Evolutionary conservation across 441 rosid genomes (phyloP), one percentile per base, ranked within the genome.

Genomic region (Geranium incanum): DNA sequence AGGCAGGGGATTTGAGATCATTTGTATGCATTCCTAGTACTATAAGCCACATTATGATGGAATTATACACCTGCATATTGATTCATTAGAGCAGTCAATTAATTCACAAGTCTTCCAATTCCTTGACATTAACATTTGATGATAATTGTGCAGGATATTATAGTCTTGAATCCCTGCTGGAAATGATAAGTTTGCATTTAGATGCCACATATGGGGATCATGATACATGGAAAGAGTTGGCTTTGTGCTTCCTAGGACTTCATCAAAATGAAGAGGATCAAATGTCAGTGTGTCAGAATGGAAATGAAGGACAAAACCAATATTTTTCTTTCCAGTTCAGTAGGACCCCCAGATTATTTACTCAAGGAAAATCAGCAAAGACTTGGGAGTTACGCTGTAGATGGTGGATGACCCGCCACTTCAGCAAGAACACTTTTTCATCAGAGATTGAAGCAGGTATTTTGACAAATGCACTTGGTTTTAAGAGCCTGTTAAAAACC

Each of bases 121-220:
- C 52, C 52, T 43, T 1, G 63, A 19, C 21, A 0, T n/a, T 57
- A 15, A 0, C 7, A n/a, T 16, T 57, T 57, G 8, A 57, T 16
- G 23, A 57, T 16, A 57, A 11, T 71, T 63, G 33, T 83, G 71
- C 90, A 94, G 98, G 88, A 73, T 72, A 77, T 48, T 94, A 86
- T 65, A 68, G 77, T 74, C 70, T 78, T 21, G 88, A 78, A 74
- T 82, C 90, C 5, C 78, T 92, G 19, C 1, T 86, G 69, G 91
- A 88, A 82, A 89, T 90, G 93, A 87, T 89, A 80, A 90, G 91
- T 69, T 76, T 88, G 85, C 97, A 94, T 82, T 77, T 92, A 78
- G 97, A 91, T 76, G 92, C 89, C 72, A 78, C 82, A 18, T 79
- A 63, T 74, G 87, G 83, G 0, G 85, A 80, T 16, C 72, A 72